Percentiles rank a stretch among this genome's conserved stretches.
Evolutionary conservation across 805 yeast species (phyloP).

Genomic region (Cyberlindnera euphorbiae): DNA sequence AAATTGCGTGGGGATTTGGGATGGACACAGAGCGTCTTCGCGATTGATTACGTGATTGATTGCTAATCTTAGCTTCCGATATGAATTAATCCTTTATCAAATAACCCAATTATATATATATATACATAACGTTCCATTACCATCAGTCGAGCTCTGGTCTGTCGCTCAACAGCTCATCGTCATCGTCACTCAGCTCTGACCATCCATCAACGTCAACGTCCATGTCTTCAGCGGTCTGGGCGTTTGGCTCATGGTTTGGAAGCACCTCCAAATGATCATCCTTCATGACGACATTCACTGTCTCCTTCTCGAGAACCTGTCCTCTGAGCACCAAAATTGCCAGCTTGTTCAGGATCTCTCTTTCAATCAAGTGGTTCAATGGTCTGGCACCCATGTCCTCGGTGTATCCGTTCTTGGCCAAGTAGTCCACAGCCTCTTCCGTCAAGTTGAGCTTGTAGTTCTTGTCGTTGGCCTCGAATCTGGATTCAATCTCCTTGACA

Average conservation of each 20-base stretch:
- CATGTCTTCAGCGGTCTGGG: conserved; percentile 36
- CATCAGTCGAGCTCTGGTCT: conserved; percentile 7
- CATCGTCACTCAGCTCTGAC: conserved; percentile 60
- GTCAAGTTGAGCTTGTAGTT: conserved; percentile 67
- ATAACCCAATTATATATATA: no score
- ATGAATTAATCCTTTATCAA: no score
- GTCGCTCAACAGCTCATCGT: conserved; percentile 24
- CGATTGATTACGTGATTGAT: no score
- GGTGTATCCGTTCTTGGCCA: conserved; percentile 84
- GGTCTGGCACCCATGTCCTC: conserved; percentile 97
- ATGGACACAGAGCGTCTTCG: no score
- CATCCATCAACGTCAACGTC: conserved; percentile 54
- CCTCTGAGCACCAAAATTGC: conserved; percentile 88
- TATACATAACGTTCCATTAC: no score
- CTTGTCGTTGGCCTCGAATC: conserved; percentile 85
- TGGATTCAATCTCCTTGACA: conserved; percentile 73
- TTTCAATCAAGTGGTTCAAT: conserved; percentile 85
- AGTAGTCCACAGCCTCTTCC: conserved; percentile 71
- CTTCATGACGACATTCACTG: conserved; percentile 56
- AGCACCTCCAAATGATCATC: conserved; percentile 68
- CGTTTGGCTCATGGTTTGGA: conserved; percentile 69
- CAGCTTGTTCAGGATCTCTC: conserved; percentile 77
- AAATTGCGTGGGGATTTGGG: no score
- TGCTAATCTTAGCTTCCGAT: no score
- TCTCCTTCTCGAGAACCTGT: conserved; percentile 83